Percentiles rank a stretch among this genome's conserved stretches.
phyloP scores from a whole-genome alignment of 257 asterid genomes.

The Nicotiana tomentosiformis region DNA sequence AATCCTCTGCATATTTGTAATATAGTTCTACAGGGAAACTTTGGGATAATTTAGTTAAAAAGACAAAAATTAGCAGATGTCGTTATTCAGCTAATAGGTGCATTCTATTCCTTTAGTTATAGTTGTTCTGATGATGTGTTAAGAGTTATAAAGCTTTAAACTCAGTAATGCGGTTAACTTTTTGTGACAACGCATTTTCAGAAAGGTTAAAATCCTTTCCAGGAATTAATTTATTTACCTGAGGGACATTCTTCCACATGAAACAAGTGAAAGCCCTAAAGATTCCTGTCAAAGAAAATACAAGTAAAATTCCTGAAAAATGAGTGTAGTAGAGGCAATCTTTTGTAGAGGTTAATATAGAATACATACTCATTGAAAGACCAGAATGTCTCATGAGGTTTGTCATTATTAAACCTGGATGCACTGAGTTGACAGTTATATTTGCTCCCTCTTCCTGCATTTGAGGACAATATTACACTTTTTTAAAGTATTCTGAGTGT shows the following conservation, averaged over 20 bases:
- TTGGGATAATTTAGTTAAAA: not conserved
- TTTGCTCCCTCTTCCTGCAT: conserved; percentile 78
- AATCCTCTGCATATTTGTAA: not conserved
- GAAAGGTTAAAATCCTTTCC: not conserved
- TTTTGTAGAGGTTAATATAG: not conserved
- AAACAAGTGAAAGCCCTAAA: conserved; percentile 35
- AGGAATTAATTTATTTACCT: conserved; percentile 33
- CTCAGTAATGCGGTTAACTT: too few relatives aligned
- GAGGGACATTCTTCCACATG: conserved; percentile 79
- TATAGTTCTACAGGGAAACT: not conserved
- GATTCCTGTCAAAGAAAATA: conserved; percentile 33
- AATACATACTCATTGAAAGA: conserved; percentile 36
- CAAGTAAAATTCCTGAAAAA: not conserved
- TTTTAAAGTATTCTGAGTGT: not conserved
- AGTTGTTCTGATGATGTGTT: too few relatives aligned
- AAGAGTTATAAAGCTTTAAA: too few relatives aligned
- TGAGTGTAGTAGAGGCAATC: not conserved
- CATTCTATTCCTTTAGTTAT: not conserved
- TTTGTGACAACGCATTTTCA: not conserved
- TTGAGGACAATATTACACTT: not conserved
- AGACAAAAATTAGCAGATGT: too few relatives aligned
- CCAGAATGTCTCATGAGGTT: conserved; percentile 62
- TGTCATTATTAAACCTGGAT: conserved; percentile 85
- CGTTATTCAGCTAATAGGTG: not conserved
- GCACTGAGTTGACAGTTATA: conserved; percentile 72